These are phyloP conservation scores for Agastache rugosa DNA, from an alignment of 257 asterid species.

Conservation along the genomic window DNA sequence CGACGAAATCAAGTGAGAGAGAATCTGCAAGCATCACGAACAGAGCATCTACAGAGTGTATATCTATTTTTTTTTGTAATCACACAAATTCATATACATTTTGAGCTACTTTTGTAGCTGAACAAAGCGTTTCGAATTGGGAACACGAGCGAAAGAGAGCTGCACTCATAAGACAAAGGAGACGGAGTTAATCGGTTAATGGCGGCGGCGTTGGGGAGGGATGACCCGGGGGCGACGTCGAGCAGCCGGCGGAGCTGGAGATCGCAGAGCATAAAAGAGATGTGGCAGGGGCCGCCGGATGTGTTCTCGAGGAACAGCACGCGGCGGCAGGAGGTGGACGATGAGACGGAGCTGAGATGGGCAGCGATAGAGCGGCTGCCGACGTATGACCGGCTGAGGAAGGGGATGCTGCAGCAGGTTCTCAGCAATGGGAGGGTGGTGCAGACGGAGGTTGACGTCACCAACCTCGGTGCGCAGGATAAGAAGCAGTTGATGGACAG, in stretches of 20 bases:
- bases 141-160: no score
- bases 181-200: background rate
- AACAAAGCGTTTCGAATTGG: background rate
- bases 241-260: constrained; percentile 68
- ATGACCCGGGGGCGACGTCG: constrained; percentile 50
- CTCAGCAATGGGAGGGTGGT: constrained; percentile 60
- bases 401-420: constrained; percentile 70
- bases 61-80: background rate
- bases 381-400: constrained; percentile 73
- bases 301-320: constrained; percentile 68
- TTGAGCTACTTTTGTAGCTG: background rate
- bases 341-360: constrained; percentile 84
- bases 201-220: constrained; percentile 60
- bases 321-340: constrained; percentile 62
- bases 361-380: constrained; percentile 90
- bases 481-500: constrained; percentile 69
- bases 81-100: background rate
- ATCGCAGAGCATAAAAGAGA: constrained; percentile 72
- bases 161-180: no score
- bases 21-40: background rate
- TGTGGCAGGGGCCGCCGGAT: constrained; percentile 68
- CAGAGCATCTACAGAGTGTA: background rate
- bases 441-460: constrained; percentile 59
- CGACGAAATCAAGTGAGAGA: background rate
- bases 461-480: constrained; percentile 65